Evolutionary conservation across 768 basidiomycete genomes (phyloP).

Genomic region (Fibroporia radiculosa): DNA sequence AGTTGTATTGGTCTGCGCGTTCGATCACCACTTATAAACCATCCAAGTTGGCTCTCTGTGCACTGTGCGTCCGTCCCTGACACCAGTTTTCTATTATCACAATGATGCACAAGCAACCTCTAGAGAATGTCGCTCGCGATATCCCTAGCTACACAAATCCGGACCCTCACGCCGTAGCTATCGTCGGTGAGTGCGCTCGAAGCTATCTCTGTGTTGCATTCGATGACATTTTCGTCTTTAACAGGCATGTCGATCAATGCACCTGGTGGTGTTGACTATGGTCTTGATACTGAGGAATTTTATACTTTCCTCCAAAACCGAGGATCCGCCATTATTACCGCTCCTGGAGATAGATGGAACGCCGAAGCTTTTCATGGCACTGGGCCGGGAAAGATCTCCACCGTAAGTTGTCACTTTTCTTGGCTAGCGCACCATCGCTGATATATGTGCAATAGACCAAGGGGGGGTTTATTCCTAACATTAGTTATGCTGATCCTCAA

Average conservation of each 20-base stretch:
- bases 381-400: slow-evolving; percentile 7
- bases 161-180: slow-evolving; percentile 5
- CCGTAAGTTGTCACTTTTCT: background rate
- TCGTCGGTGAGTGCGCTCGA: slow-evolving; percentile 4
- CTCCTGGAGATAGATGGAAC: slow-evolving; percentile 5
- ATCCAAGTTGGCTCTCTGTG: no score
- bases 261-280: slow-evolving; percentile 5
- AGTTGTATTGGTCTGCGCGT: no score
- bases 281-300: slow-evolving; percentile 6
- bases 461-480: slow-evolving; percentile 6
- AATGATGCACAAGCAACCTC: background rate
- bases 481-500: slow-evolving; percentile 6
- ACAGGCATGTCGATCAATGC: slow-evolving; percentile 6
- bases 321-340: slow-evolving; percentile 2
- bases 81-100: no score
- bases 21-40: no score
- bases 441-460: slow-evolving; percentile 4
- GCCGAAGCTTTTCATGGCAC: slow-evolving; percentile 7
- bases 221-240: background rate
- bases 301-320: slow-evolving; percentile 3
- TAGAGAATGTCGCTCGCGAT: no score
- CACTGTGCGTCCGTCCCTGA: background rate
- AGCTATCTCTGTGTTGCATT: background rate
- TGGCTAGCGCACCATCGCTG: background rate
- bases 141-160: slow-evolving; percentile 7